Conservation (phyloP, 495 filamentous ascomycete species). For the Podospora fimiseda region DNA sequence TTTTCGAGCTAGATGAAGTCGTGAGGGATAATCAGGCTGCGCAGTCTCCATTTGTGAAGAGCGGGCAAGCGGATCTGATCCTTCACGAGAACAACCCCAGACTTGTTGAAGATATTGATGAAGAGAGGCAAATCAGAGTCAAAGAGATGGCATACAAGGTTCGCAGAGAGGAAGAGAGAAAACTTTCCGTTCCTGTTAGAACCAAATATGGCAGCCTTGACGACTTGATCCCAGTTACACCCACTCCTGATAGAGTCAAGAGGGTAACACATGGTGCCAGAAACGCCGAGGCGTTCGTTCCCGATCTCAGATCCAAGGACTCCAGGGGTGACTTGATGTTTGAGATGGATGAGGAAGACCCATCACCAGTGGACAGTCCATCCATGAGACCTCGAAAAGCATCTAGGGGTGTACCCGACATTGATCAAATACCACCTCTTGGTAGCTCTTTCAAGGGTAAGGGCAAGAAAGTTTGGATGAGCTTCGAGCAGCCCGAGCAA, state of each 20-base stretch:
- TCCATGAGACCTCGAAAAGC: constrained; percentile 11
- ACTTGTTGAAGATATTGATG: constrained; percentile 45
- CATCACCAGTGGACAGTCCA: constrained; percentile 16
- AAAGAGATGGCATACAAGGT: constrained; percentile 52
- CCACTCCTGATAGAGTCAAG: constrained; percentile 48
- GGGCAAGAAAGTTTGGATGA: constrained; percentile 11
- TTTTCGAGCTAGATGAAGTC: constrained; percentile 68
- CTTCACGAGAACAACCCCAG: constrained; percentile 66
- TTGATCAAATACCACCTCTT: constrained; percentile 19
- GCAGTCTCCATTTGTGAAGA: constrained; percentile 66
- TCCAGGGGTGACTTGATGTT: constrained; percentile 80
- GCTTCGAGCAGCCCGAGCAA: constrained; percentile 2
- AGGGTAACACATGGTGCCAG: constrained; percentile 40
- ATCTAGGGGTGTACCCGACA: background rate
- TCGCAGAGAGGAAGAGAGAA: constrained; percentile 54
- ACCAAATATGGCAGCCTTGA: constrained; percentile 49
- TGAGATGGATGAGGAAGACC: constrained; percentile 80
- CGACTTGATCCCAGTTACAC: constrained; percentile 45
- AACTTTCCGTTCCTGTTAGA: constrained; percentile 42
- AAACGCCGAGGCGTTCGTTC: constrained; percentile 47
- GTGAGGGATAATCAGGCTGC: constrained; percentile 77
- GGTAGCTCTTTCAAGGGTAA: constrained; percentile 20
- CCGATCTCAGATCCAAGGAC: constrained; percentile 56
- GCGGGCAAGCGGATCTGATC: constrained; percentile 61
- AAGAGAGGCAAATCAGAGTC: constrained; percentile 43